Conservation (phyloP, 306 rosid species). For the Quercus engelmannii region DNA sequence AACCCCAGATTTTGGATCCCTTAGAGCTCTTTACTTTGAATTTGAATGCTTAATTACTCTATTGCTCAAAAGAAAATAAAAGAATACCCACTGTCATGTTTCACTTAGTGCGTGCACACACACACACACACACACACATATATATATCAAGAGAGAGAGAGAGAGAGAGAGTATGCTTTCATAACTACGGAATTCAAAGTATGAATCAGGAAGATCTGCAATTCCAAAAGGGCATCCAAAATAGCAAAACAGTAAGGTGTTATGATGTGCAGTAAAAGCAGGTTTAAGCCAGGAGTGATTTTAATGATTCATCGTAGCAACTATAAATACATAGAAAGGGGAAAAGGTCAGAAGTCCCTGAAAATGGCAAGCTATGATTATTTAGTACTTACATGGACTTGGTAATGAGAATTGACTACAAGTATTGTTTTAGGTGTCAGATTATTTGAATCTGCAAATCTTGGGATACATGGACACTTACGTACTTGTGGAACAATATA, state of each 20-base stretch:
- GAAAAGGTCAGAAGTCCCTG: background rate
- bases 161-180: background rate
- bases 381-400: background rate
- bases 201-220: background rate
- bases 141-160: too few species aligned
- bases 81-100: background rate
- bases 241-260: background rate
- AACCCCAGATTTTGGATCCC: too few species aligned
- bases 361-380: background rate
- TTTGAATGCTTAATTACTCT: too few species aligned
- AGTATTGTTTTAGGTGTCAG: too few species aligned
- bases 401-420: too few species aligned
- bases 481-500: background rate
- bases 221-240: background rate
- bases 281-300: background rate
- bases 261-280: background rate
- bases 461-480: background rate
- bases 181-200: background rate
- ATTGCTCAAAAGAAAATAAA: background rate
- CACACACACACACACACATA: too few species aligned
- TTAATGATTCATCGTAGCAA: background rate
- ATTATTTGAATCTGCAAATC: background rate
- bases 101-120: too few species aligned
- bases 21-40: too few species aligned
- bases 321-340: background rate